These are phyloP conservation scores for Yarrowia galli DNA, from an alignment of 1,139 yeast genomes.

Conservation along the genomic window DNA sequence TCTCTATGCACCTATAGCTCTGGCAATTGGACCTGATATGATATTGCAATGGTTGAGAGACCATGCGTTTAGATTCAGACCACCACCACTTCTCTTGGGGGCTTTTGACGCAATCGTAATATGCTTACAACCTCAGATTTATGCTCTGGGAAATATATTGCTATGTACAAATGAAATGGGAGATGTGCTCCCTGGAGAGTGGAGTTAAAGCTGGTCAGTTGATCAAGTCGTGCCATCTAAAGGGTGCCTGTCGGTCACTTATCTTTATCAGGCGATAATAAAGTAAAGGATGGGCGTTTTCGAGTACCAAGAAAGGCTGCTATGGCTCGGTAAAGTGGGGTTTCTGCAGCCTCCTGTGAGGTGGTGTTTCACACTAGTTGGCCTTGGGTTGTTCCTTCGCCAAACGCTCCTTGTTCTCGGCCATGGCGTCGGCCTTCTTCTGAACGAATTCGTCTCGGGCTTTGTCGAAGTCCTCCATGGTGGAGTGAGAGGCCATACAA, in stretches of 20 bases:
- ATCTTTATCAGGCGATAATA: slow-evolving; percentile 7
- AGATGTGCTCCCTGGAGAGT: slow-evolving; percentile 5
- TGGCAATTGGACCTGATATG: background rate
- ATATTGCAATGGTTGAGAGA: background rate
- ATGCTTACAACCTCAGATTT: slow-evolving; percentile 15
- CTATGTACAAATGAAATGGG: slow-evolving; percentile 31
- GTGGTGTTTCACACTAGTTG: slow-evolving; percentile 17
- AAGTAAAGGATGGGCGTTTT: too few species aligned
- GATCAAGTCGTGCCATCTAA: slow-evolving; percentile 7
- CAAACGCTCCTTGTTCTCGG: slow-evolving; percentile 39
- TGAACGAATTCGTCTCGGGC: slow-evolving; percentile 62
- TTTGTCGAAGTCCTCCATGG: slow-evolving; percentile 67
- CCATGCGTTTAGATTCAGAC: background rate
- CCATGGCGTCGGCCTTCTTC: slow-evolving; percentile 44
- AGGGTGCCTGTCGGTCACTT: slow-evolving; percentile 15
- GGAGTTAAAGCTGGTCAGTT: slow-evolving; percentile 28
- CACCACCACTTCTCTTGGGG: background rate
- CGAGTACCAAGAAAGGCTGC: background rate
- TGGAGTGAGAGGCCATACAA: slow-evolving; percentile 72
- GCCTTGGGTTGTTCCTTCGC: slow-evolving; percentile 12
- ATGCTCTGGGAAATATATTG: slow-evolving; percentile 32
- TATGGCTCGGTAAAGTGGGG: slow-evolving; percentile 12
- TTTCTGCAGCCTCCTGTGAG: slow-evolving; percentile 1
- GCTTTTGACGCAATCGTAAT: slow-evolving; percentile 17
- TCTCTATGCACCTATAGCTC: background rate